Conservation (phyloP, 305 asterid genomes). For the Fraxinus latifolia region DNA sequence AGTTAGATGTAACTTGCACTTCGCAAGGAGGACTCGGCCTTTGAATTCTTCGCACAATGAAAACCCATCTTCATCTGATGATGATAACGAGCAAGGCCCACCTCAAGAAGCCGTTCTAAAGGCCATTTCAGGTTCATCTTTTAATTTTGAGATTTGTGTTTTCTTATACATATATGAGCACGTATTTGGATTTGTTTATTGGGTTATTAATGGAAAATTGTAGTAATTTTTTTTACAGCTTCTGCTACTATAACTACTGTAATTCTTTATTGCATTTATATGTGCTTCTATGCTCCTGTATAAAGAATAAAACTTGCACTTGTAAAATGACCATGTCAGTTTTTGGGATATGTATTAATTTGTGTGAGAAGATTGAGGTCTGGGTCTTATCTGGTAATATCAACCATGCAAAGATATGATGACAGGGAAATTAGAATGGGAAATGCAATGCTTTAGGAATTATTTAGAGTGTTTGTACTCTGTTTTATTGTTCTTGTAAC, state of each 20-base stretch:
- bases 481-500: not conserved
- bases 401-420: not conserved
- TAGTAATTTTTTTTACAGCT: not conserved
- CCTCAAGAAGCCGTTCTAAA: slow-evolving; percentile 95
- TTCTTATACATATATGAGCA: not conserved
- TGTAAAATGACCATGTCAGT: not conserved
- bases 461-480: not conserved
- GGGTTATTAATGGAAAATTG: not conserved
- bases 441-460: not conserved
- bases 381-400: not conserved
- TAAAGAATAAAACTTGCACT: not conserved
- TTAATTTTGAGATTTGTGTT: not conserved
- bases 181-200: not conserved
- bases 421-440: slow-evolving; percentile 3
- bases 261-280: not conserved
- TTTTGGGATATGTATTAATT: not conserved
- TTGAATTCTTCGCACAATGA: slow-evolving; percentile 43
- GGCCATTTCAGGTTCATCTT: slow-evolving; percentile 74
- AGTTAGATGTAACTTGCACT: slow-evolving; percentile 26
- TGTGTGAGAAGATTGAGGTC: not conserved
- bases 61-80: slow-evolving; percentile 38
- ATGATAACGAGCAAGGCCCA: slow-evolving; percentile 64
- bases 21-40: slow-evolving; percentile 28
- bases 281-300: not conserved
- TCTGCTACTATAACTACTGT: not conserved